Evolutionary conservation across 1,139 yeast species (phyloP), one percentile per base, ranked within the genome.

Genomic region (Scheffersomyces insectosa): DNA sequence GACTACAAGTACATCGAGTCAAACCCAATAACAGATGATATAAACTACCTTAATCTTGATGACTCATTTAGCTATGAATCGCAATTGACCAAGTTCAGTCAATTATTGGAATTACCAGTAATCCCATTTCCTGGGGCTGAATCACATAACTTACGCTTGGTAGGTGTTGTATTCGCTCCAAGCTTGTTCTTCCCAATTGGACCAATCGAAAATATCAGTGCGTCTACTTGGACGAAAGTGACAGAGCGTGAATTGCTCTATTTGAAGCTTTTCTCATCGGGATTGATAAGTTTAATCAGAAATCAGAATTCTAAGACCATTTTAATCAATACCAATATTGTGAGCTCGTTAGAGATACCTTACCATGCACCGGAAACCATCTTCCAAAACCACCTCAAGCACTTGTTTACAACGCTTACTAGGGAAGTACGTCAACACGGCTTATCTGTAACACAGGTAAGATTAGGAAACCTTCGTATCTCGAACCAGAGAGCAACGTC

Each of bases 181-280:
- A 82, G 77, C 51, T 65, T 83, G 46, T 80, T 76, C 54, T 83
- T 80, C 62, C 88, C 88, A 2, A 64, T 82, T 1, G 91, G 90
- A 0, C 89, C 90, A 1, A 66, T 84, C 13, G 89, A 85, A 52
- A 71, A 79, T 38, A 65, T 82, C n/a, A 59, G 79, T 2, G 63
- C 73, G 11, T 66, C 70, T 7, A 72, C 80, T 4, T 83, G 89
- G 89, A 60, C 66, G 9, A 73, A 73, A 36, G 50, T 83, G 34
- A 68, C 70, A 48, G 74, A 77, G 25, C 72, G 83, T 44, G 46
- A 69, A 6, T 44, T 56, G 14, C 66, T 77, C 2, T 82, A 83
- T 27, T 57, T 82, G 39, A 75, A 75, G 42, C 59, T 85, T 29
- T 64, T 85, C 32, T 70, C 81, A 2, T 73, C 77, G 29, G 89